Evolutionary conservation across 768 basidiomycete species (phyloP).

Genomic region (Naematelia encephala): DNA sequence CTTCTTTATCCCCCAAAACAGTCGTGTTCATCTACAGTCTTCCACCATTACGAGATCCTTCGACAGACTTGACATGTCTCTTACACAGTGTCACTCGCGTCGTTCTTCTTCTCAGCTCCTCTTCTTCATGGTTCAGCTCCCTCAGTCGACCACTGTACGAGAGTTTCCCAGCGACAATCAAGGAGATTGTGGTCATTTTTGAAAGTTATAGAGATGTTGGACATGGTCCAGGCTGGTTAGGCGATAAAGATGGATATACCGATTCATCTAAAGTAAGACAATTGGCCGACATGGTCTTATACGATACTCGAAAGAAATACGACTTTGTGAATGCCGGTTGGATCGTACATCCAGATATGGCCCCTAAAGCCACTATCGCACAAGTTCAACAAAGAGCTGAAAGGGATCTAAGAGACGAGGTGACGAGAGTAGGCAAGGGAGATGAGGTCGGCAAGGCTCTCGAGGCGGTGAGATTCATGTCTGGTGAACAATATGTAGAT

Average conservation of each 20-base stretch:
- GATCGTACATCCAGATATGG: not conserved
- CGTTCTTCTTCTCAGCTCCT: not conserved
- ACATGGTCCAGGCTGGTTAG: constrained; percentile 1
- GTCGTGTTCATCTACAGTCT: not conserved
- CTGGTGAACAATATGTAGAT: constrained; percentile 1
- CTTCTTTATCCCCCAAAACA: not conserved
- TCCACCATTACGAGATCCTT: not conserved
- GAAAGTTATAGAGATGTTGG: not conserved
- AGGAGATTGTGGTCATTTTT: not conserved
- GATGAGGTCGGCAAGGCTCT: not conserved
- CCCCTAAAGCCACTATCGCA: not conserved
- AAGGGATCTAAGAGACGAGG: not conserved
- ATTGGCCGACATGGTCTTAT: not conserved
- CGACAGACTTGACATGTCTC: not conserved
- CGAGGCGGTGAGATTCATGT: constrained; percentile 3
- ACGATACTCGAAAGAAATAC: constrained; percentile 1
- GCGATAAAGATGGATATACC: not conserved
- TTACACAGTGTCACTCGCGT: not conserved
- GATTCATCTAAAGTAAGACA: not conserved
- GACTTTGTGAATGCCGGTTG: constrained; percentile 5
- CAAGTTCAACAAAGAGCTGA: not conserved
- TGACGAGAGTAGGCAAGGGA: not conserved
- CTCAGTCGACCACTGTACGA: constrained; percentile 4
- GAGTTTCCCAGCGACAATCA: not conserved
- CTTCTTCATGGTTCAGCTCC: not conserved